These are phyloP conservation scores for Solanum habrochaites DNA, from an alignment of 257 asterid genomes.

Conservation along the genomic window DNA sequence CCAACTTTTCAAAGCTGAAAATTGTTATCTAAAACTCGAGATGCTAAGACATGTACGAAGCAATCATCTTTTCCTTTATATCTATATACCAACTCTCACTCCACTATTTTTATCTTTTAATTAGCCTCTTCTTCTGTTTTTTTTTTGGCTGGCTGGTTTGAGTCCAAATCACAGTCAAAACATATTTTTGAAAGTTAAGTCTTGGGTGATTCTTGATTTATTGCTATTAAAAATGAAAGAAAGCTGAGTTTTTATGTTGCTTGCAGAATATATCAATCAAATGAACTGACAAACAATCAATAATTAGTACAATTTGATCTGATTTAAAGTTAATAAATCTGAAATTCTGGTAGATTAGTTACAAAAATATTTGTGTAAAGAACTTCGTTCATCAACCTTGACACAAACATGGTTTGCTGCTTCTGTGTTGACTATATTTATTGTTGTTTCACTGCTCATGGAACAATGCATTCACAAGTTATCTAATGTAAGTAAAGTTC, in stretches of 20 bases:
- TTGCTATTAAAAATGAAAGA: neutral
- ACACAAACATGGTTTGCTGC: constrained; percentile 99
- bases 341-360: neutral
- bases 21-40: too few relatives aligned
- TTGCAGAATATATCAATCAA: neutral
- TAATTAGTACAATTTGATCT: neutral
- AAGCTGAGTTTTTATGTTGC: neutral
- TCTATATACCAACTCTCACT: too few relatives aligned
- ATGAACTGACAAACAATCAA: neutral
- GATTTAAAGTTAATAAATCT: neutral
- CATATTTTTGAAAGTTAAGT: neutral
- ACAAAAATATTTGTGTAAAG: constrained; percentile 3
- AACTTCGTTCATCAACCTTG: constrained; percentile 67
- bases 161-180: neutral
- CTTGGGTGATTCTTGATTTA: neutral
- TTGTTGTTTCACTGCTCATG: constrained; percentile 78
- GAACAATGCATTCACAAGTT: constrained; percentile 84
- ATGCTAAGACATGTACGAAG: too few relatives aligned
- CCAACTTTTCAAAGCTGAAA: too few relatives aligned
- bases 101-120: too few relatives aligned
- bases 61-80: too few relatives aligned
- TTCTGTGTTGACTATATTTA: constrained; percentile 68
- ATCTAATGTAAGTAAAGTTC: constrained; percentile 22
- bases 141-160: neutral
- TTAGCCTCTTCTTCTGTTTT: too few relatives aligned